phyloP scores from a whole-genome alignment of 2,329 filamentous ascomycete genomes.

The Metarhizium guizhouense region DNA sequence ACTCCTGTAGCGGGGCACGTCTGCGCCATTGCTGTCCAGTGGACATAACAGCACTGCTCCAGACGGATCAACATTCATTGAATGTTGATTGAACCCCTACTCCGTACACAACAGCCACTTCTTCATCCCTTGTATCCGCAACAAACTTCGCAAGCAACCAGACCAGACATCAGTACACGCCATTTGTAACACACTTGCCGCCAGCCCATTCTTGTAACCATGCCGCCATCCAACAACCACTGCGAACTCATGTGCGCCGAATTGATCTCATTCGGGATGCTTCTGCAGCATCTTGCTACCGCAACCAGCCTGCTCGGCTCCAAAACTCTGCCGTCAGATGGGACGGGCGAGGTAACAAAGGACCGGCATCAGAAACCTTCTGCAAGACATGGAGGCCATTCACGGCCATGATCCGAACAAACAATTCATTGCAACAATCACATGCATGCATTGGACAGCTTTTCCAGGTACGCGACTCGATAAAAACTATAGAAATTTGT shows the following conservation, averaged over 20 bases:
- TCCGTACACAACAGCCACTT: too few species aligned
- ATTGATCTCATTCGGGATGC: constrained; percentile 26
- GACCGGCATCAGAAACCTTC: not conserved
- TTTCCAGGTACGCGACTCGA: not conserved
- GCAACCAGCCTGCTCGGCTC: constrained; percentile 13
- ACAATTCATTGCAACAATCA: not conserved
- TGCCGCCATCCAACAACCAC: constrained; percentile 5
- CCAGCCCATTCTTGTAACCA: not conserved
- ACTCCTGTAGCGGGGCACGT: too few species aligned
- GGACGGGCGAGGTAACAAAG: not conserved
- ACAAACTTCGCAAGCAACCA: too few species aligned
- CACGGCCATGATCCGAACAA: not conserved
- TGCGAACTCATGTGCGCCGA: constrained; percentile 24
- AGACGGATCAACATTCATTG: too few species aligned
- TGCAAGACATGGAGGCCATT: not conserved
- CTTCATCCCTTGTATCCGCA: too few species aligned
- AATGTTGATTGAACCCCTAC: too few species aligned
- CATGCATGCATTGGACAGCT: not conserved
- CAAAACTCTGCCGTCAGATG: not conserved
- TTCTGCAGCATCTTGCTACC: constrained; percentile 24
- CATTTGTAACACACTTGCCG: not conserved
- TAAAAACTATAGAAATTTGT: not conserved
- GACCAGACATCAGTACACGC: too few species aligned
- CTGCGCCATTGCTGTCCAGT: too few species aligned
- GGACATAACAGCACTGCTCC: too few species aligned